phyloP scores from a whole-genome alignment of 257 asterid genomes.

The Orobanche coerulescens region DNA sequence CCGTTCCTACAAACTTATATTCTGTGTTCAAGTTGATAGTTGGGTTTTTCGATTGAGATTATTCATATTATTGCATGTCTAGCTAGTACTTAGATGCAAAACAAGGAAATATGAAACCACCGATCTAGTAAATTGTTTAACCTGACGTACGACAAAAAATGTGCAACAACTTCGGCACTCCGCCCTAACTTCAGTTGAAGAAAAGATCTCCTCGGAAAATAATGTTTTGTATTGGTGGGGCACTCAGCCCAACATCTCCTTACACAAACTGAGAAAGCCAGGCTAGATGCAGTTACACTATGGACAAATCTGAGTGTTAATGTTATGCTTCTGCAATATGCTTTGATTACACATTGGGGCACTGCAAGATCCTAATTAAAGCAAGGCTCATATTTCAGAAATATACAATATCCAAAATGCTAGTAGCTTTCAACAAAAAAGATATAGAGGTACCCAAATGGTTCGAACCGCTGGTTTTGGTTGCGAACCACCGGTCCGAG shows the following conservation, averaged over 20 bases:
- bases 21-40: background rate
- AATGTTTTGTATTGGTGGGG: conserved; percentile 9
- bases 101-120: background rate
- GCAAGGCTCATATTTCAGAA: background rate
- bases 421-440: background rate
- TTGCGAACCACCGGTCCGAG: too few relatives aligned
- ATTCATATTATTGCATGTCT: conserved; percentile 9
- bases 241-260: conserved; percentile 16
- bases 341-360: background rate
- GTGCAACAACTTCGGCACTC: background rate
- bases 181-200: background rate
- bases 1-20: background rate
- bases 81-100: background rate
- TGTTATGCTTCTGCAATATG: background rate
- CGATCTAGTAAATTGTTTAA: background rate
- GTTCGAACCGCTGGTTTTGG: too few relatives aligned
- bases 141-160: background rate
- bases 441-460: too few relatives aligned
- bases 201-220: conserved; percentile 2
- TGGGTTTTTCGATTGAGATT: background rate
- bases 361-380: background rate
- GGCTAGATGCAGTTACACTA: background rate
- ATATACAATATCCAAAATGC: background rate
- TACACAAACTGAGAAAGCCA: conserved; percentile 15
- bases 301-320: background rate